These are phyloP conservation scores for Heliamphora exappendiculata DNA, from an alignment of 148 eudicot genomes.

Conservation along the genomic window DNA sequence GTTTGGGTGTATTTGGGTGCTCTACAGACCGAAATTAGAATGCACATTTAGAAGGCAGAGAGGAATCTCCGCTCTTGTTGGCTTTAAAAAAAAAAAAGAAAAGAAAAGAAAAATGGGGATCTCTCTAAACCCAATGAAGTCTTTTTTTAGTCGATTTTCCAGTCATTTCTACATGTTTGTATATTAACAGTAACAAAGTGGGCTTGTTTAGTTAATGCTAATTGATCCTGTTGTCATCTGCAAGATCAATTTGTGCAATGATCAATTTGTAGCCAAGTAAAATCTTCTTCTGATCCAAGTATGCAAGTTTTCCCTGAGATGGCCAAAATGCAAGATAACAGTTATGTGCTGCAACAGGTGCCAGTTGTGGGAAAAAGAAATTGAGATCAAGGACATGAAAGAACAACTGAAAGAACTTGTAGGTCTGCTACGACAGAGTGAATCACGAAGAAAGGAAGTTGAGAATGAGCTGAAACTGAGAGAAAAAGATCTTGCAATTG, in stretches of 20 bases:
- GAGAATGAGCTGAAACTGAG: conserved; percentile 89
- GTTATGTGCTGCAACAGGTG: conserved; percentile 44
- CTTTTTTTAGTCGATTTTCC: background rate
- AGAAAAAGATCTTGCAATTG: conserved; percentile 71
- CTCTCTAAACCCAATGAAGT: background rate
- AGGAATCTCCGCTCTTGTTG: background rate
- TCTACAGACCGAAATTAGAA: background rate
- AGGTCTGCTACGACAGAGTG: conserved; percentile 79
- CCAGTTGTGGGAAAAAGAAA: conserved; percentile 68
- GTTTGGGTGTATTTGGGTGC: background rate
- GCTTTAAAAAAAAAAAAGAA: too few relatives aligned
- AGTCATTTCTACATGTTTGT: too few relatives aligned
- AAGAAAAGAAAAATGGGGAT: background rate
- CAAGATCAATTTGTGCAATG: conserved; percentile 2
- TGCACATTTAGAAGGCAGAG: background rate
- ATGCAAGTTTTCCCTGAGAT: background rate
- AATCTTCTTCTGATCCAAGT: background rate
- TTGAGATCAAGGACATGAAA: conserved; percentile 84
- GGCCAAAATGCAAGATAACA: background rate
- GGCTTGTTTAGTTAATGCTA: background rate
- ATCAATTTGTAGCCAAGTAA: background rate
- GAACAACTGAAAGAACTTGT: conserved; percentile 94
- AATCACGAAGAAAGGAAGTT: conserved; percentile 76
- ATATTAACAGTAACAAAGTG: too few relatives aligned
- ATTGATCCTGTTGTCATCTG: background rate